Evolutionary conservation across 2,329 filamentous ascomycete genomes (phyloP), one percentile per base, ranked within the genome.

Genomic region (Neofusicoccum umdonicola): DNA sequence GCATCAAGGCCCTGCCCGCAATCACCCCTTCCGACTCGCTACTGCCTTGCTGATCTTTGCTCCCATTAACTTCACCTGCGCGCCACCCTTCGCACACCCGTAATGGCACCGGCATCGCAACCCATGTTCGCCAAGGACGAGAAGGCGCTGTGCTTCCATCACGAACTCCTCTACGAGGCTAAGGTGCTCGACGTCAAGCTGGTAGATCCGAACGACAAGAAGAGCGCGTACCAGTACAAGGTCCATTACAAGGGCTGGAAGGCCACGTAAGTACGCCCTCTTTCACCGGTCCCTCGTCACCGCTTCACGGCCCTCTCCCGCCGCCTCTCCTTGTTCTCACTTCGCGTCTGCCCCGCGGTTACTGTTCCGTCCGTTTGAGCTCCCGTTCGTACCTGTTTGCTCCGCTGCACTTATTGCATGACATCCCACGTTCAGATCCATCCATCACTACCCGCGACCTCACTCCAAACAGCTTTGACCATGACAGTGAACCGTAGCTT

Each of bases 231-330:
- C 74, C 88, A 92, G 76, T 99, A 96, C 81, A 91, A 91, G 74
- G 91, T 99, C 63, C 95, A 99, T 80, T 99, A 99, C 83, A 98
- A 98, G 80, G 95, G 95, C 73, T 99, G 95, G 95, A 99, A 99
- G 84, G 93, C 94, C 78, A 97, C 93, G 85, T 91, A 81, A 80
- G 88, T 88, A 47, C 66, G 35, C 31, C 65, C 44, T 52, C 58
- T 35, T 47, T 60, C 42, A 60, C 56, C 42, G 42, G 39, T 60
- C 27, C 27, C 27, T 35, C 56, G 56, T 60, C 56, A 60, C 56
- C 56, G 56, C 56, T 60, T 11, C 31, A 47, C 13, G 42, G 41
- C n/a, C 41, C 11, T n/a, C 27, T 60, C n/a, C 56, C 9, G 54
- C 65, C 41, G 47, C 11, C 52, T 58, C 51, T 45, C 11, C 34